Evolutionary conservation across 2,329 filamentous ascomycete genomes (phyloP), one percentile per base, ranked within the genome.

Genomic region (Diaporthe ilicicola): DNA sequence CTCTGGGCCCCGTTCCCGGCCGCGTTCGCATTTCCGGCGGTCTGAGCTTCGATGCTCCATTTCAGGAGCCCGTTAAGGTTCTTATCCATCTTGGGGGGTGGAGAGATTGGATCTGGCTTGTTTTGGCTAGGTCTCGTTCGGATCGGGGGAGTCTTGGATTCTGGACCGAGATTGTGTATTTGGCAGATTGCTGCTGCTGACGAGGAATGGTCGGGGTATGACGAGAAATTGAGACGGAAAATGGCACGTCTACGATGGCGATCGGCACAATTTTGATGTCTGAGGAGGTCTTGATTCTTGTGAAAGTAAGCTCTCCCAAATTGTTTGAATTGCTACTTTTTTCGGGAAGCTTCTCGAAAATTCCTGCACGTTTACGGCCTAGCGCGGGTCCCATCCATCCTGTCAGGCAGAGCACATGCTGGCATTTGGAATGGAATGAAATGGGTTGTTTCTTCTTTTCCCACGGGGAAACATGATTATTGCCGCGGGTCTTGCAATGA

Each of bases 1-100:
- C 24, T 64, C 37, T 39, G 37, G 37, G 37, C 37, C 74, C 71
- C 17, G 73, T 72, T 15, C 69, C 70, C n/a, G 75, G 73, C 74
- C 79, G 77, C 53, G 55, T 32, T 62, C 79, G 77, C 48, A n/a
- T 50, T 44, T 4, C 68, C 56, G 55, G 68, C 54, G 24, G 71
- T 72, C 64, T 72, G 71, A 22, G 71, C 71, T 44, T 78, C 78
- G 73, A 82, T 81, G 77, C 79, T 75, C 80, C 80, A 81, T 78
- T 79, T 79, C 44, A 81, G 80, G 73, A 82, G 79, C 75, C 78
- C 75, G 73, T 76, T 81, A 46, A 81, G 76, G 67, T 79, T 79
- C 67, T 75, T 77, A 70, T 80, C 78, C 78, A 81, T 81, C 64
- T 34, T 71, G 62, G 39, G 62, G 39, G 4, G 24, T 24, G 46